Evolutionary conservation across 371 early-diverging fungal species (phyloP), one percentile per base, ranked within the genome.

Genomic region (Capillidium rhysosporum): DNA sequence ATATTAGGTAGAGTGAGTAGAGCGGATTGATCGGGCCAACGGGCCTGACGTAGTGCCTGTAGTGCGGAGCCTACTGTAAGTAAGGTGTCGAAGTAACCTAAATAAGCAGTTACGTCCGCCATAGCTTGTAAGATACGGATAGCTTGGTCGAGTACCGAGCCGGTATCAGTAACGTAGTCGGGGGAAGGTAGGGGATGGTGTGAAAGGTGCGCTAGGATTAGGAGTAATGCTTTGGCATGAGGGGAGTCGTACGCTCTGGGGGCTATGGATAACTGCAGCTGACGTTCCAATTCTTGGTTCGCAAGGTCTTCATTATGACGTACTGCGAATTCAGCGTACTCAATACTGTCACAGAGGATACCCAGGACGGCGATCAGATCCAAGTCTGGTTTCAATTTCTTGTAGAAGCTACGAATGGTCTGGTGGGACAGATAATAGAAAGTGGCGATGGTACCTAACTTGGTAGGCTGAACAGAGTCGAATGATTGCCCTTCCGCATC

Each of bases 131-230:
- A 69, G 49, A 94, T 77, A 63, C 97, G 89, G 52, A 92, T 80
- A 10, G 86, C 71, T 54, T 86, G 89, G 61, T 94, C 95, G 29
- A 96, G 64, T 1, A 96, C 89, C 0, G 88, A 81, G n/a, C 82
- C 76, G 8, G 83, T 82, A 62, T 97, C 97, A 0, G 93, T 92
- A 31, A 75, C 71, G 59, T 88, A 95, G 65, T 97, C 97, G 48
- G 82, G 75, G 14, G 86, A 79, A 2, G 92, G 83, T 24, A 81
- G 54, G 28, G 64, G 66, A 8, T 74, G 61, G 8, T 90, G 69
- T 25, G 72, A 66, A 57, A 95, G 64, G 61, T 91, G 89, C 0
- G 84, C 82, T 56, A 91, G 89, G 8, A 92, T 64, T n/a, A 97
- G 65, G 52, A 95, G 65, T 62, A 80, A 84, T 0, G 90, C 80